These are phyloP conservation scores for Kluyveromyces lactis DNA, from an alignment of 805 yeast species.

Conservation along the genomic window DNA sequence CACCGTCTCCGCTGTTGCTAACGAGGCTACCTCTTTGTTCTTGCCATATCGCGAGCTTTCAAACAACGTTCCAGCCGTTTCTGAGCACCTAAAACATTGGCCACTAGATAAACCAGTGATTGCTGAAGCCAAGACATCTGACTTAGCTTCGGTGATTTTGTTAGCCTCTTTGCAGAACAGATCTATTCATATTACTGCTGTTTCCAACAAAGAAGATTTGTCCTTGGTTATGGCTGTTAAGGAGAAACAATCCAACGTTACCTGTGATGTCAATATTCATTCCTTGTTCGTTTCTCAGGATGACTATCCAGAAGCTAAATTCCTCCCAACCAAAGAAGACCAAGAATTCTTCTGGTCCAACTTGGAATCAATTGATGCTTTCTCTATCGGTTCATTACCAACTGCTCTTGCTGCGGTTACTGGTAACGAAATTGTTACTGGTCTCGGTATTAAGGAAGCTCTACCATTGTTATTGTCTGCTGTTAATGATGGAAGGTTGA, in stretches of 20 bases:
- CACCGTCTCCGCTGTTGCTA: constrained; percentile 52
- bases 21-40: constrained; percentile 68
- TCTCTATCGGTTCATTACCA: constrained; percentile 79
- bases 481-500: constrained; percentile 61
- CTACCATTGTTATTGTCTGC: constrained; percentile 78
- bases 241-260: constrained; percentile 70
- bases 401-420: constrained; percentile 58
- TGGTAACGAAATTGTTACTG: constrained; percentile 55
- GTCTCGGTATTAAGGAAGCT: constrained; percentile 72
- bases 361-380: constrained; percentile 68
- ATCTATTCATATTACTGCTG: constrained; percentile 82
- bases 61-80: constrained; percentile 65
- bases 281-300: constrained; percentile 69
- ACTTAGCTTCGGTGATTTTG: constrained; percentile 83
- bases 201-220: constrained; percentile 72
- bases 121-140: constrained; percentile 88
- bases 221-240: constrained; percentile 79
- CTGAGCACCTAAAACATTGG: constrained; percentile 78
- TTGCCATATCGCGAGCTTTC: constrained; percentile 71
- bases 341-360: constrained; percentile 77
- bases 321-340: constrained; percentile 74
- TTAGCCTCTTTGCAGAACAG: constrained; percentile 82
- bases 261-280: constrained; percentile 82
- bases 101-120: constrained; percentile 76
- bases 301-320: constrained; percentile 59